These are phyloP conservation scores for Acrodontium crateriforme DNA, from an alignment of 2,329 filamentous ascomycete genomes.

Conservation along the genomic window DNA sequence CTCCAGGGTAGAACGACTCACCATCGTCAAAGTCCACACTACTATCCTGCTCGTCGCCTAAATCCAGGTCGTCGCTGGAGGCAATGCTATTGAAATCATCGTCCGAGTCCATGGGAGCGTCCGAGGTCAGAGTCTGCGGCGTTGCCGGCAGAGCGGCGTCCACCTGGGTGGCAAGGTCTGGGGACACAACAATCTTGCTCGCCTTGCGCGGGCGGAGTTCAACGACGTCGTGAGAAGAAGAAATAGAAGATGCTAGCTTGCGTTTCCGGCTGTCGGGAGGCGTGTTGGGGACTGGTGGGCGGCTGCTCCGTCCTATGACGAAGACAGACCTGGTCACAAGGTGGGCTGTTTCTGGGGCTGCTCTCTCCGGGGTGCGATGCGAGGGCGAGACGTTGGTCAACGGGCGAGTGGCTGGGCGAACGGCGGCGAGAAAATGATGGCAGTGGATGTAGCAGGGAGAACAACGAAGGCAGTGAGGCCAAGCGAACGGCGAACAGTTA, in stretches of 20 bases:
- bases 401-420: too few relatives aligned
- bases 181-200: neutral
- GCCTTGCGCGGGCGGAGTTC: too few relatives aligned
- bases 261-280: neutral
- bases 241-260: neutral
- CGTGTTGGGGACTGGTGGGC: conserved; percentile 1
- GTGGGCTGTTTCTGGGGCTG: too few relatives aligned
- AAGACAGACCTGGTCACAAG: too few relatives aligned
- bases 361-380: too few relatives aligned
- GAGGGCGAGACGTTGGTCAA: too few relatives aligned
- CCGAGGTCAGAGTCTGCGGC: conserved; percentile 34
- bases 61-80: conserved; percentile 58
- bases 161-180: conserved; percentile 9
- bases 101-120: conserved; percentile 72
- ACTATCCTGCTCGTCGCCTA: conserved; percentile 59
- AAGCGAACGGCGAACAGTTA: too few relatives aligned
- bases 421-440: too few relatives aligned
- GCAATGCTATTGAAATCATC: conserved; percentile 81
- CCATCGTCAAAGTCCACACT: conserved; percentile 40
- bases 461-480: too few relatives aligned
- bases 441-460: too few relatives aligned
- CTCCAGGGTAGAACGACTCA: conserved; percentile 23
- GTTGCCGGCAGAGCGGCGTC: conserved; percentile 32
- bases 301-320: conserved; percentile 1
- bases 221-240: neutral